Percentiles rank a stretch among this genome's conserved stretches.
phyloP scores from a whole-genome alignment of 2,329 filamentous ascomycete species.

The Phaeophleospora eucalypticola region DNA sequence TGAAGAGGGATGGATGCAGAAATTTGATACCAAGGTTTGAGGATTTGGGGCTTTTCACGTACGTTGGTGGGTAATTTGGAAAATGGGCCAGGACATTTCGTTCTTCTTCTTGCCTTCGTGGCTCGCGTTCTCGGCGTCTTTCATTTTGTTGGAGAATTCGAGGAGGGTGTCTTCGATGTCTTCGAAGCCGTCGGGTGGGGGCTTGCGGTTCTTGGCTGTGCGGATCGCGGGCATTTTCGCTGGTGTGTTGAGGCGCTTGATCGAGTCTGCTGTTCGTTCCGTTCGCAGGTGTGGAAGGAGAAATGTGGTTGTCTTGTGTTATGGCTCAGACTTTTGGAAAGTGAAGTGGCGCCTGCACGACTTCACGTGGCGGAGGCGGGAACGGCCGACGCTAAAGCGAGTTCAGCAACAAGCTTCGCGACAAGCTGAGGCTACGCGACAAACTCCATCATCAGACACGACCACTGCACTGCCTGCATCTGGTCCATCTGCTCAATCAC shows the following conservation, averaged over 20 bases:
- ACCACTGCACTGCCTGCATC: too few species aligned
- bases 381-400: slow-evolving; percentile 3
- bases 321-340: too few species aligned
- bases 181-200: slow-evolving; percentile 79
- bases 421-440: not conserved
- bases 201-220: slow-evolving; percentile 71
- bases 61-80: slow-evolving; percentile 93
- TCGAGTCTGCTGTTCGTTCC: slow-evolving; percentile 33
- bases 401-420: not conserved
- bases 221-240: slow-evolving; percentile 69
- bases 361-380: slow-evolving; percentile 1
- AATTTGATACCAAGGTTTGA: not conserved
- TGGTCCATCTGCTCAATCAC: not conserved
- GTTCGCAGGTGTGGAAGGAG: not conserved
- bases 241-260: slow-evolving; percentile 33
- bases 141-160: slow-evolving; percentile 87
- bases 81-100: slow-evolving; percentile 93
- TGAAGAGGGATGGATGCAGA: slow-evolving; percentile 1
- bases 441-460: not conserved
- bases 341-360: not conserved
- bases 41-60: slow-evolving; percentile 35
- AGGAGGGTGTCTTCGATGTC: slow-evolving; percentile 84
- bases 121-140: slow-evolving; percentile 87
- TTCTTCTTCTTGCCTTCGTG: slow-evolving; percentile 77
- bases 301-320: not conserved